Evolutionary conservation across 805 yeast species (phyloP).

Genomic region (Candida chauliodis): DNA sequence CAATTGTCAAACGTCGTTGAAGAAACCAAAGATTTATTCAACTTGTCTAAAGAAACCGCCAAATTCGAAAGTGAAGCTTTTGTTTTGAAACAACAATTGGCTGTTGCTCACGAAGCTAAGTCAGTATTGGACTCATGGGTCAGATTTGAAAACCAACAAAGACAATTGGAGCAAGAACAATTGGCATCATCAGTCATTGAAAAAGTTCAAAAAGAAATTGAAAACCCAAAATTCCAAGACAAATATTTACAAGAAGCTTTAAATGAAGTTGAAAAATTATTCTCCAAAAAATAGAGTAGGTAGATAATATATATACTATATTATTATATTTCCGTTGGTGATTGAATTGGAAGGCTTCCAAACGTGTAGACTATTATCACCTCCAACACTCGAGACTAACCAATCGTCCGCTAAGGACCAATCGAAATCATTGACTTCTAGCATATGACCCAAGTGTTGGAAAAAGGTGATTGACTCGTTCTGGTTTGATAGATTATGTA

Average conservation of each 20-base stretch:
- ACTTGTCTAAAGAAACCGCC: slow-evolving; percentile 94
- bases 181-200: slow-evolving; percentile 81
- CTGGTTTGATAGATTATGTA: slow-evolving; percentile 50
- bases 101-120: slow-evolving; percentile 86
- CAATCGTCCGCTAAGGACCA: slow-evolving; percentile 77
- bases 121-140: slow-evolving; percentile 98
- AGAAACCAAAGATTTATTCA: slow-evolving; percentile 88
- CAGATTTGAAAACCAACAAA: slow-evolving; percentile 93
- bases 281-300: slow-evolving; percentile 42
- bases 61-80: slow-evolving; percentile 91
- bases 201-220: slow-evolving; percentile 81
- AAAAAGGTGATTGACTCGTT: slow-evolving; percentile 41
- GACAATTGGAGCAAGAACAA: slow-evolving; percentile 94
- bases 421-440: slow-evolving; percentile 78
- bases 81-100: slow-evolving; percentile 88
- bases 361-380: slow-evolving; percentile 82
- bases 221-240: slow-evolving; percentile 90
- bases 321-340: slow-evolving; percentile 7
- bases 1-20: slow-evolving; percentile 88
- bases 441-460: slow-evolving; percentile 80
- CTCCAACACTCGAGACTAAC: slow-evolving; percentile 73
- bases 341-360: slow-evolving; percentile 61
- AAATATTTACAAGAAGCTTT: slow-evolving; percentile 87
- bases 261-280: slow-evolving; percentile 85
- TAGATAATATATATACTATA: slow-evolving; percentile 6